These are phyloP conservation scores for Aschersonia sp. DNA, from an alignment of 2,329 filamentous ascomycete genomes.

Conservation along the genomic window DNA sequence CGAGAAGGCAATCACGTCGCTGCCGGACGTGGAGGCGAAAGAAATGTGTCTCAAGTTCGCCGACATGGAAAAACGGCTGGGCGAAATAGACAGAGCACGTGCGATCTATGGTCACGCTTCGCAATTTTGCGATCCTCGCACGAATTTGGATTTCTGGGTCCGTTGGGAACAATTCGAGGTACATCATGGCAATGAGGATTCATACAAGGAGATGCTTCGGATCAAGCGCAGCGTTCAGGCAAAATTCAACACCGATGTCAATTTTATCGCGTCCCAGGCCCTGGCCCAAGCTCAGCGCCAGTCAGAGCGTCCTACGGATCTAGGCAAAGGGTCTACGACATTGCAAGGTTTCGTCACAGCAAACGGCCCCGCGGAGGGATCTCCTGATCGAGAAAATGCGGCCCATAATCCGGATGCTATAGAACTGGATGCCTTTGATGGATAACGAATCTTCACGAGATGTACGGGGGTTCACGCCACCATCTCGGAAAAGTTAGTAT, in stretches of 20 bases:
- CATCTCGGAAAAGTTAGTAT: neutral
- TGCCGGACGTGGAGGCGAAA: conserved; percentile 84
- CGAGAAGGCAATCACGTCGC: conserved; percentile 84
- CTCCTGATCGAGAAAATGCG: conserved; percentile 18
- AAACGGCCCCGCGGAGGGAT: conserved; percentile 56
- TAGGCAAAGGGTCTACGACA: conserved; percentile 79
- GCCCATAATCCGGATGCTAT: conserved; percentile 74
- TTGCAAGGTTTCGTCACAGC: conserved; percentile 86
- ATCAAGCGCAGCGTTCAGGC: conserved; percentile 96
- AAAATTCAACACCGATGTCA: conserved; percentile 97
- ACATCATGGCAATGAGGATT: conserved; percentile 96
- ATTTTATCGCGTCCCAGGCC: conserved; percentile 93
- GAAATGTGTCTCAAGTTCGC: conserved; percentile 99
- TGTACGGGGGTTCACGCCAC: neutral
- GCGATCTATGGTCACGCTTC: conserved; percentile 95
- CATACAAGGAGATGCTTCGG: conserved; percentile 97
- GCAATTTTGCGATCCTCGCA: conserved; percentile 92
- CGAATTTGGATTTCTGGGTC: conserved; percentile 80
- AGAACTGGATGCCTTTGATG: conserved; percentile 60
- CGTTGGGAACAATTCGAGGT: conserved; percentile 98
- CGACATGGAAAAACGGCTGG: conserved; percentile 83
- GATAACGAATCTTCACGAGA: conserved; percentile 20
- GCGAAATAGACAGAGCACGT: conserved; percentile 86
- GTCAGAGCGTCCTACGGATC: conserved; percentile 37
- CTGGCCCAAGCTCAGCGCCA: conserved; percentile 68